phyloP scores from a whole-genome alignment of 1,284 basidiomycete species.

The Phenoliferia sp. region DNA sequence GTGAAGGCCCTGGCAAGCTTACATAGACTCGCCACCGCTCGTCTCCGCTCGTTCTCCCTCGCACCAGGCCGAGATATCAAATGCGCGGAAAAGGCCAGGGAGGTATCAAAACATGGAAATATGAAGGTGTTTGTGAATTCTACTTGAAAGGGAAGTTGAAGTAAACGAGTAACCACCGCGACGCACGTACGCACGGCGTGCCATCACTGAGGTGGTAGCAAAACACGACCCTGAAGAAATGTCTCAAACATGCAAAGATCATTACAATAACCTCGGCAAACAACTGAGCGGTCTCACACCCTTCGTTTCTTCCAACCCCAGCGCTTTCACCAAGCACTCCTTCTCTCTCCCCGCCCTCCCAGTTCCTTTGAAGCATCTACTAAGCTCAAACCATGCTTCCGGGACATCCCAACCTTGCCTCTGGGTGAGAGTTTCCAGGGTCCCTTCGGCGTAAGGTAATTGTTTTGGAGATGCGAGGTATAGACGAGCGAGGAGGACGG shows the following conservation, averaged over 20 bases:
- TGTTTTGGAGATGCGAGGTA: slow-evolving; percentile 55
- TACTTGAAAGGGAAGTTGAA: no score
- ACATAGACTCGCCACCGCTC: no score
- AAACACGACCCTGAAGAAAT: no score
- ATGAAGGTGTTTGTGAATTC: no score
- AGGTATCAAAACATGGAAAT: no score
- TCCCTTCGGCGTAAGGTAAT: slow-evolving; percentile 40
- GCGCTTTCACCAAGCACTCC: slow-evolving; percentile 68
- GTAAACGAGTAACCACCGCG: no score
- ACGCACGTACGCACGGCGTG: no score
- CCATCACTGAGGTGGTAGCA: no score
- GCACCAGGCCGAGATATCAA: no score
- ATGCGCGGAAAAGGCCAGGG: no score
- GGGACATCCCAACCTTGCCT: slow-evolving; percentile 73
- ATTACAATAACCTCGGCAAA: slow-evolving; percentile 35
- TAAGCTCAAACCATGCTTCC: slow-evolving; percentile 87
- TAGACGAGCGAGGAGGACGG: slow-evolving; percentile 67
- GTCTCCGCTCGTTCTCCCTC: no score
- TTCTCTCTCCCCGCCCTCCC: slow-evolving; percentile 59
- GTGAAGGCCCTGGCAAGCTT: no score
- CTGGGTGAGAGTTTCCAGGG: slow-evolving; percentile 47
- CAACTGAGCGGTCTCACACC: slow-evolving; percentile 39
- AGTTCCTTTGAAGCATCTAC: slow-evolving; percentile 71
- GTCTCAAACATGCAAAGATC: not conserved
- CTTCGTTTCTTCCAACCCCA: slow-evolving; percentile 62